These are phyloP conservation scores for Peronospora farinosa DNA, from an alignment of 352 stramenopile genomes.

Conservation along the genomic window DNA sequence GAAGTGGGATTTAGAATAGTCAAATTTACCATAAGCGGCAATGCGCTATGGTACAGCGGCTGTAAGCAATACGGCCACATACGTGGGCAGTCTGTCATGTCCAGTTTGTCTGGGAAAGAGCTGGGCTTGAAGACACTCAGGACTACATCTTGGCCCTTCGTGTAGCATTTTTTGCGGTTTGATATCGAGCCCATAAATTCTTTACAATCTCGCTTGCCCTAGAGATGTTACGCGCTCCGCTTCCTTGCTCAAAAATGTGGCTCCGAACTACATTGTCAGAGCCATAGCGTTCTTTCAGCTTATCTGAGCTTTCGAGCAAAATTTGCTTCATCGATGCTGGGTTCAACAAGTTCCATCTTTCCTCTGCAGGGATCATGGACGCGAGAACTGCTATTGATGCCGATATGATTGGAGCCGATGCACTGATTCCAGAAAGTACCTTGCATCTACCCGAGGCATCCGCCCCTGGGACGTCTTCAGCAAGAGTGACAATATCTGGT, in stretches of 20 bases:
- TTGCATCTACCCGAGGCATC: conserved; percentile 62
- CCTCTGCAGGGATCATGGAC: conserved; percentile 52
- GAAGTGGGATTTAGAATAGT: conserved; percentile 68
- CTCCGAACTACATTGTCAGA: conserved; percentile 48
- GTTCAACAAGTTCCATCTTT: conserved; percentile 53
- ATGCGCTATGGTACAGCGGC: conserved; percentile 60
- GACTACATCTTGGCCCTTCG: conserved; percentile 4
- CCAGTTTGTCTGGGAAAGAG: conserved; percentile 58
- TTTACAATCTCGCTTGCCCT: conserved; percentile 43
- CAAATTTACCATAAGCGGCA: conserved; percentile 80
- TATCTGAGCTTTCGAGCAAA: conserved; percentile 48
- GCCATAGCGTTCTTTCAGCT: conserved; percentile 30
- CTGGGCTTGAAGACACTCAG: conserved; percentile 27
- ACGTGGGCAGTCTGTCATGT: conserved; percentile 74
- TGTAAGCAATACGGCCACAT: conserved; percentile 85
- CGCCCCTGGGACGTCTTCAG: conserved; percentile 59
- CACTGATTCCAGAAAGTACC: conserved; percentile 73
- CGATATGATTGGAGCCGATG: conserved; percentile 77
- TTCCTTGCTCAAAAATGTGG: conserved; percentile 84
- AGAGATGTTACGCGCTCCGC: conserved; percentile 63
- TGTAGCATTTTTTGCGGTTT: conserved; percentile 18
- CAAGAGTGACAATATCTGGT: conserved; percentile 70
- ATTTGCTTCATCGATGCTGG: conserved; percentile 70
- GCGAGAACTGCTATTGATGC: conserved; percentile 69
- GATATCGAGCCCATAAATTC: conserved; percentile 33